A percentile compares a stretch with the other conserved stretches of the same genome.
Conservation (phyloP, 2,329 filamentous ascomycete species). For the Fusarium euwallaceae region DNA sequence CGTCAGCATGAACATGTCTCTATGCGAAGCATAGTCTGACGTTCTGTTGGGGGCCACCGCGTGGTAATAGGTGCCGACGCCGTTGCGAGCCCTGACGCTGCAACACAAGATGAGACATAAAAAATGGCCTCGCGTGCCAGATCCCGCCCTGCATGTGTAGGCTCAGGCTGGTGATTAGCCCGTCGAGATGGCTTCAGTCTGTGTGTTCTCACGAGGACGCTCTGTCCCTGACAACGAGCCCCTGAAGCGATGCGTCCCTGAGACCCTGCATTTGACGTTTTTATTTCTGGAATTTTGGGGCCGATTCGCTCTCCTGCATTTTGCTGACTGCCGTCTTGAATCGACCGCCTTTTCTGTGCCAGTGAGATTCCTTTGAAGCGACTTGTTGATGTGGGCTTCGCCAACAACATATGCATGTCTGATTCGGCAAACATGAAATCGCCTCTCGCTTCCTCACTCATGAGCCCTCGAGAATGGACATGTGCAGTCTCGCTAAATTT, state of each 20-base stretch:
- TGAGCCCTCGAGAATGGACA: neutral
- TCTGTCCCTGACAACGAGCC: slow-evolving; percentile 25
- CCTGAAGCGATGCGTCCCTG: slow-evolving; percentile 13
- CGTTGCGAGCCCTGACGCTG: slow-evolving; percentile 6
- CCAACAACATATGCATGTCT: slow-evolving; percentile 4
- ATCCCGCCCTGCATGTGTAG: slow-evolving; percentile 31
- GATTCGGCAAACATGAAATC: neutral
- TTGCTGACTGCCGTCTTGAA: neutral
- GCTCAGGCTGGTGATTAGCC: slow-evolving; percentile 30
- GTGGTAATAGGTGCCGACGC: neutral
- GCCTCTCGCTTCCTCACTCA: neutral
- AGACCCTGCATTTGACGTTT: slow-evolving; percentile 38
- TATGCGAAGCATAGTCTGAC: slow-evolving; percentile 2
- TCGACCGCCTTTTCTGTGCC: slow-evolving; percentile 1
- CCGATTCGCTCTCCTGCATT: neutral
- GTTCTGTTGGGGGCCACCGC: neutral
- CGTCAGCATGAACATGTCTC: neutral
- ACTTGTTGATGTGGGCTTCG: slow-evolving; percentile 6
- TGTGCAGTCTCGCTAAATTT: slow-evolving; percentile 2
- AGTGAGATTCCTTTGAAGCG: neutral
- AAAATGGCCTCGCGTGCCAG: slow-evolving; percentile 38
- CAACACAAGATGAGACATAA: slow-evolving; percentile 35
- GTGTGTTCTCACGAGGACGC: slow-evolving; percentile 26
- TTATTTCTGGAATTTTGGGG: slow-evolving; percentile 17
- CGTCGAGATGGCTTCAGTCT: slow-evolving; percentile 11